Evolutionary conservation across 352 stramenopile species (phyloP), one percentile per base, ranked within the genome.

Genomic region (Thalassiosira mediterranea): DNA sequence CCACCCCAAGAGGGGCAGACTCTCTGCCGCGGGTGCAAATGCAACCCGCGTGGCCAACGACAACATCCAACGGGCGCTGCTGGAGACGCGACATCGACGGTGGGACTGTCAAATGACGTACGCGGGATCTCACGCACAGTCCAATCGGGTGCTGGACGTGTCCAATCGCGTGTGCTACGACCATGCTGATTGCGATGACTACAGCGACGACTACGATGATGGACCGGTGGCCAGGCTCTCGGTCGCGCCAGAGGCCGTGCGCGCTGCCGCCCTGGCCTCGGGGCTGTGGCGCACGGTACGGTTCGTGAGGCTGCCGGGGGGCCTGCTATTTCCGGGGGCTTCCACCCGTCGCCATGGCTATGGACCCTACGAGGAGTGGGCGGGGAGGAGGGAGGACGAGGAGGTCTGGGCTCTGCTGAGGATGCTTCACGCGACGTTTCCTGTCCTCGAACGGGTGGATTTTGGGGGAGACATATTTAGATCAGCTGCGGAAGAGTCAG

Each of bases 51-150:
- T 66, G 11, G 65, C 66, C 2, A 71, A 31, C 32, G 72, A 77
- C 23, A 82, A 70, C 46, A 82, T 82, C 21, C 73, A 82, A 29
- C 53, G 63, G 23, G 67, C 59, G 34, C 37, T 82, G 28, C 54
- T 82, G 7, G 17, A 77, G 38, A 82, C 73, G 57, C 51, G 66
- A 37, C 73, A 82, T 70, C 73, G 73, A 8, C 59, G 73, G 13
- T 82, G 73, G 73, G 59, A 69, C 51, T 77, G 67, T 52, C 73
- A 82, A 66, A 77, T 68, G 15, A n/a, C 64, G 2, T 44, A 65
- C 34, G 67, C 65, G 25, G 65, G 73, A 19, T 38, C 65, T 5
- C 73, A 82, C 63, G 73, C 73, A 13, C 73, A 82, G 66, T 82
- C 73, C 3, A 56, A 71, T 32, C 65, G 73, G 23, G 32, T 82